Evolutionary conservation across 2,329 filamentous ascomycete species (phyloP), one percentile per base, ranked within the genome.

Genomic region (Penicillium janthinellum): DNA sequence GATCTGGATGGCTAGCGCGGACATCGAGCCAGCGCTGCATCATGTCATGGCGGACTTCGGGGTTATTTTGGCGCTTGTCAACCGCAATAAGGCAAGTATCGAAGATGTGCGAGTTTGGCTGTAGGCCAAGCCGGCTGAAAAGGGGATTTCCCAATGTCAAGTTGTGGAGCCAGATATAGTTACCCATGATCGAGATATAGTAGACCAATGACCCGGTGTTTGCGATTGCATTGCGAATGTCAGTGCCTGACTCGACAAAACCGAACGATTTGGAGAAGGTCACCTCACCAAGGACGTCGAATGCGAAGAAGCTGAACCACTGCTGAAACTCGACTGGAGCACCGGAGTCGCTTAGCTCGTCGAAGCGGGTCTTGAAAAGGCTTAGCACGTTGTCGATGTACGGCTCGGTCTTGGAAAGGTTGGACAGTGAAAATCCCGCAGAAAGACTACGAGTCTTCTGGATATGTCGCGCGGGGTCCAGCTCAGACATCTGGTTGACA

Each of bases 1-100:
- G 61, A 54, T 78, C 74, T 0, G 75, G 75, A 58, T 75, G 66
- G 5, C 71, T 70, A 3, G 35, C 17, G 5, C 34, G 34, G 22
- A 15, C 17, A 6, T 52, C 37, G 17, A 52, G 34, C 49, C 49
- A 52, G n/a, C 37, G 49, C 12, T 39, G 37, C 35, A 52, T 41
- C 49, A 52, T 52, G 34, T 52, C 49, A 52, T 52, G 49, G 5
- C 49, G 49, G 4, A 52, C 49, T 8, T 52, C 15, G 12, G 49
- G 49, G 17, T 52, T 52, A 11, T 41, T 41, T 3, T 41, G 22
- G 14, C 49, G 49, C 15, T 52, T 39, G 4, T 52, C 49, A 12
- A 52, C 49, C 3, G 49, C 49, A 8, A 41, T 14, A 7, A 39
- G 17, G 14, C 34, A 39, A 6, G 49, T 52, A n/a, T 52, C 37